Percentiles rank a stretch among this genome's conserved stretches.
These are phyloP conservation scores for Aspergillus melleus DNA, from an alignment of 2,329 filamentous ascomycete genomes.

Conservation along the genomic window DNA sequence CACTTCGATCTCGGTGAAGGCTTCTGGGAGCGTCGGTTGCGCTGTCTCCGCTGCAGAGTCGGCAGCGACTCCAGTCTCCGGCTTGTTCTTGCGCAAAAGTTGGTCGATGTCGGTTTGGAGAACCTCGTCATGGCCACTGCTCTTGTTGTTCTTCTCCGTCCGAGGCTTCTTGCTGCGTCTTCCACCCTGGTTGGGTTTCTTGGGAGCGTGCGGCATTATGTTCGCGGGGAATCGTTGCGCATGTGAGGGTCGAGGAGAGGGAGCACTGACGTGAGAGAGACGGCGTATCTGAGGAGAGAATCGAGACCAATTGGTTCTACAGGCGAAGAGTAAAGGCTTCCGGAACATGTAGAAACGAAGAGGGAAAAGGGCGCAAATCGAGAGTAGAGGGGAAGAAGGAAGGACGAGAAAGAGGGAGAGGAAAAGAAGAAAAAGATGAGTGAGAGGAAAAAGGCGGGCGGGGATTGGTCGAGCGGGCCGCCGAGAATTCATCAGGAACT, in stretches of 20 bases:
- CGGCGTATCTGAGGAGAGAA: slow-evolving; percentile 4
- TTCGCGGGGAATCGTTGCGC: slow-evolving; percentile 20
- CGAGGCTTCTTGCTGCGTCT: slow-evolving; percentile 50
- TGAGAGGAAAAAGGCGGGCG: slow-evolving; percentile 17
- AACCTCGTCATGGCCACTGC: slow-evolving; percentile 67
- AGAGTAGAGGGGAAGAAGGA: not conserved
- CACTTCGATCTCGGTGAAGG: slow-evolving; percentile 75
- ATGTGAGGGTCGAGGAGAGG: slow-evolving; percentile 13
- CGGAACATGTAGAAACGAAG: slow-evolving; percentile 7
- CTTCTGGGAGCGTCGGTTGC: slow-evolving; percentile 56
- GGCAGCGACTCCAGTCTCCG: slow-evolving; percentile 24
- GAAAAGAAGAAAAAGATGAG: not conserved
- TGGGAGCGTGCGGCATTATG: slow-evolving; percentile 30
- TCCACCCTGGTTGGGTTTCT: slow-evolving; percentile 23
- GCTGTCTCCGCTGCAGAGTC: slow-evolving; percentile 30
- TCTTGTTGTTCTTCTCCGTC: slow-evolving; percentile 59
- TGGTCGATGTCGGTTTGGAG: slow-evolving; percentile 61
- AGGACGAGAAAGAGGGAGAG: not conserved
- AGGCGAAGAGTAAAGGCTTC: slow-evolving; percentile 6
- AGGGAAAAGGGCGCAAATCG: not conserved
- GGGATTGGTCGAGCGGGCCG: slow-evolving; percentile 23
- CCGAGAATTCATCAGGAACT: slow-evolving; percentile 27
- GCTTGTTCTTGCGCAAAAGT: slow-evolving; percentile 35
- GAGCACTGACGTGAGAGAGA: slow-evolving; percentile 9
- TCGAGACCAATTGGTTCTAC: slow-evolving; percentile 5